These are phyloP conservation scores for Licmophora abbreviata DNA, from an alignment of 108 stramenopile species.

Conservation along the genomic window DNA sequence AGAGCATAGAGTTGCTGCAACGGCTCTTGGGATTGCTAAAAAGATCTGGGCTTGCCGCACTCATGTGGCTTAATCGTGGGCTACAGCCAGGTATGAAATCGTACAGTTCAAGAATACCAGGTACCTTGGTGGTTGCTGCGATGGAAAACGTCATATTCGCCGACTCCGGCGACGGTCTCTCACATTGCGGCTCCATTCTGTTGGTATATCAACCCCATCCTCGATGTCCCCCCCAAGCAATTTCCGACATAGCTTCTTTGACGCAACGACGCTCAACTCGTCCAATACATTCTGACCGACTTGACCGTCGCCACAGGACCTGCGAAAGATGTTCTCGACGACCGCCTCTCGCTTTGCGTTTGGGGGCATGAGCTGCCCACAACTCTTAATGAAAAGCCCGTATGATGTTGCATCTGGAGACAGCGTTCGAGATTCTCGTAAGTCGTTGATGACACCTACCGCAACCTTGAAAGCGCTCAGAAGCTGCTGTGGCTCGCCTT, in stretches of 20 bases:
- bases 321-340: slow-evolving; percentile 27
- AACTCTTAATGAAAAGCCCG: slow-evolving; percentile 30
- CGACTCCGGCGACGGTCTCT: background rate
- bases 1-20: no score
- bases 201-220: slow-evolving; percentile 22
- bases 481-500: slow-evolving; percentile 12
- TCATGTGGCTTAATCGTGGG: no score
- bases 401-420: slow-evolving; percentile 5
- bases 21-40: no score
- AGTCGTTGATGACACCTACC: slow-evolving; percentile 16
- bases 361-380: slow-evolving; percentile 24
- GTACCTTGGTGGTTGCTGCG: background rate
- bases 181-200: slow-evolving; percentile 35
- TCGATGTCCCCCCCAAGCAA: slow-evolving; percentile 23
- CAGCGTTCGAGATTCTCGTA: background rate
- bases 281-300: slow-evolving; percentile 29
- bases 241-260: slow-evolving; percentile 22
- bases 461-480: slow-evolving; percentile 32
- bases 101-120: background rate
- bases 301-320: slow-evolving; percentile 32
- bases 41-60: no score
- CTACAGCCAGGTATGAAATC: no score
- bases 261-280: slow-evolving; percentile 19
- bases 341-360: slow-evolving; percentile 27
- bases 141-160: background rate